phyloP scores from a whole-genome alignment of 2,329 filamentous ascomycete genomes.

The Monilinia vaccinii-corymbosi region DNA sequence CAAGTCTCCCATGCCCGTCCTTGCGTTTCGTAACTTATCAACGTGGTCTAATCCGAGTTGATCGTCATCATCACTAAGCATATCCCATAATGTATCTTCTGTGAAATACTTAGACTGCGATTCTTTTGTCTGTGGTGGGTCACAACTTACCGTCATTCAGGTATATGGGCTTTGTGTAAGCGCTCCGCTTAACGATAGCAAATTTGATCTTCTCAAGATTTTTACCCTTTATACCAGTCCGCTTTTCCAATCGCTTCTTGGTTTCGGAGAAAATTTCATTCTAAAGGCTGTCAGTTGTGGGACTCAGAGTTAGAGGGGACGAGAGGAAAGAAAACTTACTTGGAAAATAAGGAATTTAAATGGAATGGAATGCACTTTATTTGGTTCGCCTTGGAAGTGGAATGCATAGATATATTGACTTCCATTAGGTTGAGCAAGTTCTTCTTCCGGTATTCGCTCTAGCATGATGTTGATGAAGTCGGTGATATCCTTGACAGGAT shows the following conservation, averaged over 20 bases:
- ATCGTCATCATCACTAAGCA: conserved; percentile 47
- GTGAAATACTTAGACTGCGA: neutral
- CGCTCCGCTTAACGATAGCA: conserved; percentile 61
- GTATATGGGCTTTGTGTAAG: conserved; percentile 72
- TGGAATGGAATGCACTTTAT: conserved; percentile 75
- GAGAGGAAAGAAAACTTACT: conserved; percentile 38
- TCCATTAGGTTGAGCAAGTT: conserved; percentile 43
- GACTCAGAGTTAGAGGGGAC: neutral
- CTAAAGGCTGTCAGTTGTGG: conserved; percentile 33
- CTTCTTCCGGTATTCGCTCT: conserved; percentile 69
- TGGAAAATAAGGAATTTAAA: conserved; percentile 84
- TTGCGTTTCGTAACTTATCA: conserved; percentile 48
- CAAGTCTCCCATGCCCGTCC: conserved; percentile 54
- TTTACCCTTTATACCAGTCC: conserved; percentile 94
- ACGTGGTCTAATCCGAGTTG: conserved; percentile 57
- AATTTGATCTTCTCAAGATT: conserved; percentile 99
- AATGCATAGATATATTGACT: conserved; percentile 65
- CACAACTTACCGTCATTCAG: conserved; percentile 69
- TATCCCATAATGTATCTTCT: conserved; percentile 52
- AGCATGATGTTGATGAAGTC: conserved; percentile 79
- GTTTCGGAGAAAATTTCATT: conserved; percentile 84
- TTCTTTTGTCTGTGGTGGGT: neutral
- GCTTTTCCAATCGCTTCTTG: conserved; percentile 86
- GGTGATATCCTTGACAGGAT: conserved; percentile 70
- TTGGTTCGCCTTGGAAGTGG: conserved; percentile 87